phyloP scores from a whole-genome alignment of 2,329 filamentous ascomycete species.

The Endothia cerciana region DNA sequence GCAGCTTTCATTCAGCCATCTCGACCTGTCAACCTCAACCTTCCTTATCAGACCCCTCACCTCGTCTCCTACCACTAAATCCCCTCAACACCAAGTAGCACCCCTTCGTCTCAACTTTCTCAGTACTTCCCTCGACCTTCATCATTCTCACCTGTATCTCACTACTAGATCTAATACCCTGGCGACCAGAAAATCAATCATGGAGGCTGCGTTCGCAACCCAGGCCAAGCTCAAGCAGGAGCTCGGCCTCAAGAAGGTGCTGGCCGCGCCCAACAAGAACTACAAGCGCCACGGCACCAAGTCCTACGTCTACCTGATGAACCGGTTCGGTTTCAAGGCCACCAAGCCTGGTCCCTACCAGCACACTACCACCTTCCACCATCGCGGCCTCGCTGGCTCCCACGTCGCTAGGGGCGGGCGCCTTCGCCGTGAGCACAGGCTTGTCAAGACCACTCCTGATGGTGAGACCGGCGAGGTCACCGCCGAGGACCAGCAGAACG shows the following conservation, averaged over 20 bases:
- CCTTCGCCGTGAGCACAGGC: constrained; percentile 48
- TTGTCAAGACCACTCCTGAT: constrained; percentile 47
- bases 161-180: constrained; percentile 6
- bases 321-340: constrained; percentile 66
- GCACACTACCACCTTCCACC: constrained; percentile 50
- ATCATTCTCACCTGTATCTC: background rate
- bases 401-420: constrained; percentile 53
- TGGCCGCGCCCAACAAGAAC: constrained; percentile 59
- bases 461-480: constrained; percentile 52
- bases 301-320: constrained; percentile 64
- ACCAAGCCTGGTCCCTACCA: constrained; percentile 66
- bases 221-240: constrained; percentile 43
- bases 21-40: background rate
- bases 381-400: constrained; percentile 52
- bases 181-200: constrained; percentile 32
- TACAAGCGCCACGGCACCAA: constrained; percentile 64
- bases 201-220: constrained; percentile 41
- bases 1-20: background rate
- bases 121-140: background rate
- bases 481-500: constrained; percentile 69
- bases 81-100: constrained; percentile 1
- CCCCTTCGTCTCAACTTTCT: background rate
- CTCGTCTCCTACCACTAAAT: constrained; percentile 14
- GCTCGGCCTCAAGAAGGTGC: constrained; percentile 49
- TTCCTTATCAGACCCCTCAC: background rate